phyloP scores from a whole-genome alignment of 805 yeast species.

The Metschnikowia gelsemii region DNA sequence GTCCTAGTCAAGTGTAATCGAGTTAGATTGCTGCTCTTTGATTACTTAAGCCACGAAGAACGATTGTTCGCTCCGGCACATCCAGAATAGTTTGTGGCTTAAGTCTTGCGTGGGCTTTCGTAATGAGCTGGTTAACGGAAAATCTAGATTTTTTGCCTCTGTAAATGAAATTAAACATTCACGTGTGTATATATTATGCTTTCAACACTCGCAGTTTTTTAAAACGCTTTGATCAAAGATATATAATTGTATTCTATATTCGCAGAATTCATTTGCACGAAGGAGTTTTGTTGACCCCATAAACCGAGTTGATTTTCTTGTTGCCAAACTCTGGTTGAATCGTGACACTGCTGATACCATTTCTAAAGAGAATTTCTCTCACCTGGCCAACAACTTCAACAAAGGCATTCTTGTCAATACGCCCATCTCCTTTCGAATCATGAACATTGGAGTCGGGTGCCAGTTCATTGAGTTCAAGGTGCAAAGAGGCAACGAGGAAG shows the following conservation, averaged over 20 bases:
- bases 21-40: background rate
- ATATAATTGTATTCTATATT: background rate
- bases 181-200: too few species aligned
- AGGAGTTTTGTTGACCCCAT: slow-evolving; percentile 31
- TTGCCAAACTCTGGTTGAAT: slow-evolving; percentile 87
- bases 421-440: slow-evolving; percentile 51
- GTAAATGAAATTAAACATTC: background rate
- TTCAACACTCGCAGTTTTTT: background rate
- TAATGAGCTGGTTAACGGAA: background rate
- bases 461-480: slow-evolving; percentile 58
- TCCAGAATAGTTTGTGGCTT: slow-evolving; percentile 1
- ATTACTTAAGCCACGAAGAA: background rate
- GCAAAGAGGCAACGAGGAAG: slow-evolving; percentile 82
- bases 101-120: background rate
- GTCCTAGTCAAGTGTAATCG: background rate
- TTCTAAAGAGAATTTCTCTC: slow-evolving; percentile 72
- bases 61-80: slow-evolving; percentile 15
- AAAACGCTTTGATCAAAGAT: background rate
- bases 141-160: too few species aligned
- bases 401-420: slow-evolving; percentile 44
- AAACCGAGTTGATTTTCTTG: slow-evolving; percentile 20
- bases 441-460: slow-evolving; percentile 27
- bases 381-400: slow-evolving; percentile 70
- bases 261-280: slow-evolving; percentile 9
- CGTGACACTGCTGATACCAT: slow-evolving; percentile 90